phyloP scores from a whole-genome alignment of 108 stramenopile species.

The Discostella stelligeroides region DNA sequence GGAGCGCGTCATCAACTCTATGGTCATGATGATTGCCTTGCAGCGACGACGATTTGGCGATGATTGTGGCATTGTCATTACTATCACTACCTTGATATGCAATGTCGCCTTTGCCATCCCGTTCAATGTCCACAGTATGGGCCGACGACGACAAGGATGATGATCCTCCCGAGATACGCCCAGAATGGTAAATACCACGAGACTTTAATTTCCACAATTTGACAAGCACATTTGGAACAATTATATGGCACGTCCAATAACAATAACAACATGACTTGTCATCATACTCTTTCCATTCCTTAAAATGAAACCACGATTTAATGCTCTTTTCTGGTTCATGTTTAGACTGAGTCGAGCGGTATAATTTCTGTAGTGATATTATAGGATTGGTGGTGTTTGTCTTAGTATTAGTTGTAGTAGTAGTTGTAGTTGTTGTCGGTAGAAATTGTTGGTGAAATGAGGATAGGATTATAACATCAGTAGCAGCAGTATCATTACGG shows the following conservation, averaged over 20 bases:
- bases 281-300: not conserved
- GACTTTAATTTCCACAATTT: slow-evolving; percentile 14
- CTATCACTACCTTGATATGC: too few species aligned
- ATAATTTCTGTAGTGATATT: not conserved
- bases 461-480: too few species aligned
- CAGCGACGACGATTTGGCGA: not conserved
- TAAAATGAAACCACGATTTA: slow-evolving; percentile 20
- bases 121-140: too few species aligned
- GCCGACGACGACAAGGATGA: not conserved
- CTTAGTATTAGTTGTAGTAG: too few species aligned
- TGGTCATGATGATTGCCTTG: not conserved
- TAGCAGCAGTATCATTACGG: too few species aligned
- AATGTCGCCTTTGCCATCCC: too few species aligned
- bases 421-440: too few species aligned
- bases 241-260: slow-evolving; percentile 17
- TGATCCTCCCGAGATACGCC: not conserved
- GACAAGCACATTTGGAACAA: slow-evolving; percentile 1
- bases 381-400: too few species aligned
- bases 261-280: slow-evolving; percentile 7
- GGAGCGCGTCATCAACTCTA: slow-evolving; percentile 3
- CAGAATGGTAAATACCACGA: slow-evolving; percentile 15
- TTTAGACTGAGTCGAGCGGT: slow-evolving; percentile 12
- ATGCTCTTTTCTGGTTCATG: slow-evolving; percentile 13
- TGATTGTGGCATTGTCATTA: too few species aligned
- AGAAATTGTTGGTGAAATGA: too few species aligned